Evolutionary conservation across 495 filamentous ascomycete species (phyloP).

Genomic region (Lophiotrema nucula): DNA sequence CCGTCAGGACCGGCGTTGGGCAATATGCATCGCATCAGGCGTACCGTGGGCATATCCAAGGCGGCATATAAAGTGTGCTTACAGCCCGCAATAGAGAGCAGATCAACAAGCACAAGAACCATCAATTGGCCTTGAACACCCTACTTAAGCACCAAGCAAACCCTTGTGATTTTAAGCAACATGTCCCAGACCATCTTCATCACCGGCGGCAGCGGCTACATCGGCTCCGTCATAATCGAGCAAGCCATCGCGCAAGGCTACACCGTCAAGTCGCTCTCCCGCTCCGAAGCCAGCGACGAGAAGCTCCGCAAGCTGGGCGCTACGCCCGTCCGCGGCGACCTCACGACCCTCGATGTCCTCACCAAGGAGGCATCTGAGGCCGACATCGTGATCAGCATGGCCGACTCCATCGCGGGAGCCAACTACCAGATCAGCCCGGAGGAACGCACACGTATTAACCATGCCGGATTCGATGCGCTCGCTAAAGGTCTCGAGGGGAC

Average conservation of each 20-base stretch:
- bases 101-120: too few relatives aligned
- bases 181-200: conserved; percentile 6
- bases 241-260: not conserved
- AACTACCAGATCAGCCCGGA: not conserved
- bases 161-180: too few relatives aligned
- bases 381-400: not conserved
- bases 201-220: not conserved
- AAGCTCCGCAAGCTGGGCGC: not conserved
- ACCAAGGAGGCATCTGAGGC: not conserved
- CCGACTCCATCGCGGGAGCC: not conserved
- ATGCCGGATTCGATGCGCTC: not conserved
- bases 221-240: not conserved
- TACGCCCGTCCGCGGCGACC: not conserved
- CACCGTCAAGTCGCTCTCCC: not conserved
- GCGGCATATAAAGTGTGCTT: too few relatives aligned
- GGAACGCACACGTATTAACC: not conserved
- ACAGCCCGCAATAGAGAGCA: too few relatives aligned
- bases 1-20: too few relatives aligned
- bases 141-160: too few relatives aligned
- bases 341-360: not conserved
- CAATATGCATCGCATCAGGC: too few relatives aligned
- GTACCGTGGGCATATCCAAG: too few relatives aligned
- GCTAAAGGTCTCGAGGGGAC: not conserved
- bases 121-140: too few relatives aligned
- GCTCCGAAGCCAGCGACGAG: not conserved